Evolutionary conservation across 2,329 filamentous ascomycete species (phyloP).

Genomic region (Pseudopithomyces maydicus): DNA sequence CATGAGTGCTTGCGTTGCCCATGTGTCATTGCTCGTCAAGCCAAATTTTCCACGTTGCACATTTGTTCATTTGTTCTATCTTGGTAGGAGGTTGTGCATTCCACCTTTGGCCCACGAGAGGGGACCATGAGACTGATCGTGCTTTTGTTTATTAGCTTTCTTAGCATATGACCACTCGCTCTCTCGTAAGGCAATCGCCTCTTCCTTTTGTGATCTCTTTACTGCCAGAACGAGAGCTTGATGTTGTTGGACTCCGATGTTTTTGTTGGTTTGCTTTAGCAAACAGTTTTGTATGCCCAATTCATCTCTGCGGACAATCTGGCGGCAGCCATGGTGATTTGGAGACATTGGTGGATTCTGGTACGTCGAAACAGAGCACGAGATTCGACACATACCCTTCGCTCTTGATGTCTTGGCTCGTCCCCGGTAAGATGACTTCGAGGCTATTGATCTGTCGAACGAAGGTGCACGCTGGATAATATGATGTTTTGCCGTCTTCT

Average conservation of each 20-base stretch:
- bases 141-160: conserved; percentile 23
- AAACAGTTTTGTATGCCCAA: conserved; percentile 21
- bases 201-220: conserved; percentile 25
- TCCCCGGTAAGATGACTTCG: conserved; percentile 1
- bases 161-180: conserved; percentile 22
- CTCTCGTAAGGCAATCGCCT: conserved; percentile 16
- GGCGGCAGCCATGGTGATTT: conserved; percentile 9
- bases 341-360: not conserved
- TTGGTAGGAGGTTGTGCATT: not conserved
- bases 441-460: conserved; percentile 15
- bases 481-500: not conserved
- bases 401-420: conserved; percentile 4
- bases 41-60: too few relatives aligned
- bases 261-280: too few relatives aligned
- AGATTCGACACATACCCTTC: not conserved
- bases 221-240: conserved; percentile 22
- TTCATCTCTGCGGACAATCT: conserved; percentile 19
- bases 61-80: not conserved
- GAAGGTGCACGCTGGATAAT: conserved; percentile 2
- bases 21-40: too few relatives aligned
- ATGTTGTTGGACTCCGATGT: conserved; percentile 19
- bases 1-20: too few relatives aligned
- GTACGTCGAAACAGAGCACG: conserved; percentile 3
- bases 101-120: not conserved
- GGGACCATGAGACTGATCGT: conserved; percentile 12